These are phyloP conservation scores for Boletus eberwhitei DNA, from an alignment of 768 basidiomycete species.

Conservation along the genomic window DNA sequence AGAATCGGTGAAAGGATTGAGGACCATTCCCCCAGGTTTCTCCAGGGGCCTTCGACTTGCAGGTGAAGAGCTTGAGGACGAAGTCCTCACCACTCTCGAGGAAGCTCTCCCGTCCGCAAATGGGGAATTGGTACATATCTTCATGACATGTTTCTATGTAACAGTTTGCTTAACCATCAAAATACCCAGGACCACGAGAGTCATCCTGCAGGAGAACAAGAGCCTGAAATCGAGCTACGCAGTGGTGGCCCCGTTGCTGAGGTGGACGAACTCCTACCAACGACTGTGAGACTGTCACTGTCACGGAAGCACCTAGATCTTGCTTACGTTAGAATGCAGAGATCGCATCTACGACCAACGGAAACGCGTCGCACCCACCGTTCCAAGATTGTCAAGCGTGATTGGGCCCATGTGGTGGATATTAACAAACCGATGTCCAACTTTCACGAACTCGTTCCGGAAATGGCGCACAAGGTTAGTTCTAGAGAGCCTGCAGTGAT, in stretches of 20 bases:
- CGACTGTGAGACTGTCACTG: conserved; percentile 36
- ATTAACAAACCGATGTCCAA: conserved; percentile 86
- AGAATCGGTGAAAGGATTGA: conserved; percentile 42
- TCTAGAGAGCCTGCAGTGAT: not conserved
- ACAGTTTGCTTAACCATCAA: conserved; percentile 25
- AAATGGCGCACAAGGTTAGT: conserved; percentile 88
- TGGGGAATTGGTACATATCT: conserved; percentile 15
- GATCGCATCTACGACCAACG: conserved; percentile 55
- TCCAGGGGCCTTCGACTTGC: conserved; percentile 72
- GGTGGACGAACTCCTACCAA: conserved; percentile 79
- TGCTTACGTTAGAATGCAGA: conserved; percentile 35
- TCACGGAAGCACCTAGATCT: not conserved
- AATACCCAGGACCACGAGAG: conserved; percentile 18
- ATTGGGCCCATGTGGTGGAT: conserved; percentile 98
- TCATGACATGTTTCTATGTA: conserved; percentile 1
- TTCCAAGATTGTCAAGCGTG: conserved; percentile 66
- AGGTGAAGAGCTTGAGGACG: conserved; percentile 51
- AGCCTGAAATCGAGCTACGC: conserved; percentile 19
- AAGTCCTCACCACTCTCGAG: conserved; percentile 35
- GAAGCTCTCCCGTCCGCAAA: conserved; percentile 11
- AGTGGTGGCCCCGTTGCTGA: conserved; percentile 37
- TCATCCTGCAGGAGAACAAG: conserved; percentile 19
- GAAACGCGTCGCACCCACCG: conserved; percentile 43
- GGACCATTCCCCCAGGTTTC: conserved; percentile 80
- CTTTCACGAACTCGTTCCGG: conserved; percentile 89